Percentiles rank a stretch among this genome's conserved stretches.
These are phyloP conservation scores for Westerdykella sp. DNA, from an alignment of 2,329 filamentous ascomycete species.

Conservation along the genomic window DNA sequence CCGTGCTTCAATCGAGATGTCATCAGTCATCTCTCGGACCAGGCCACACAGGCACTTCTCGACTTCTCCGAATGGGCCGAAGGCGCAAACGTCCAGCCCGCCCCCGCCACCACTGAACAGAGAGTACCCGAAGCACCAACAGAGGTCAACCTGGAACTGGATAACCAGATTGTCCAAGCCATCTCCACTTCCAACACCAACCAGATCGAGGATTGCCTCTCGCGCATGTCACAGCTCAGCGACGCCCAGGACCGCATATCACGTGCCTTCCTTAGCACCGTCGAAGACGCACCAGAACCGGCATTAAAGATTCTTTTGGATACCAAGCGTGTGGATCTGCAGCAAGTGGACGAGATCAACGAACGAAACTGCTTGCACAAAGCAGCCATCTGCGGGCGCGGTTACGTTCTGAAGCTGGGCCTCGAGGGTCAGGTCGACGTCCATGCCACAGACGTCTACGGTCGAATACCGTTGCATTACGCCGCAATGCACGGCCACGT, in stretches of 20 bases:
- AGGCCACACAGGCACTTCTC: conserved; percentile 91
- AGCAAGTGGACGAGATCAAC: conserved; percentile 95
- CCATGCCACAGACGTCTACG: conserved; percentile 83
- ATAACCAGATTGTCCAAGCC: conserved; percentile 80
- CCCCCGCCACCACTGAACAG: conserved; percentile 28
- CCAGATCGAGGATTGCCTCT: conserved; percentile 73
- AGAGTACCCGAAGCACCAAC: conserved; percentile 25
- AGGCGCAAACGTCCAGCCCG: conserved; percentile 78
- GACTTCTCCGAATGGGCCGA: conserved; percentile 96
- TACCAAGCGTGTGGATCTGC: conserved; percentile 78
- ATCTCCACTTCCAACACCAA: conserved; percentile 75
- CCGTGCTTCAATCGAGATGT: conserved; percentile 97
- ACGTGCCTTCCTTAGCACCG: conserved; percentile 80
- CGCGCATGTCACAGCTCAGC: conserved; percentile 57
- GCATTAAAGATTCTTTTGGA: conserved; percentile 71
- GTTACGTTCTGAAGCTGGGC: conserved; percentile 68
- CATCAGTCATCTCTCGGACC: conserved; percentile 92
- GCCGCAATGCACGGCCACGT: conserved; percentile 90
- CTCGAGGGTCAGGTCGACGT: conserved; percentile 71
- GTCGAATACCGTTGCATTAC: conserved; percentile 88
- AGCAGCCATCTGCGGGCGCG: conserved; percentile 87
- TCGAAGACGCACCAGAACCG: conserved; percentile 74
- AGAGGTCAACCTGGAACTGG: conserved; percentile 79
- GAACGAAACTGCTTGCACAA: conserved; percentile 95
- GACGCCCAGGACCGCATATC: conserved; percentile 72